Evolutionary conservation across 2,329 filamentous ascomycete species (phyloP), one percentile per base, ranked within the genome.

Genomic region (Rhynchosporium agropyri): DNA sequence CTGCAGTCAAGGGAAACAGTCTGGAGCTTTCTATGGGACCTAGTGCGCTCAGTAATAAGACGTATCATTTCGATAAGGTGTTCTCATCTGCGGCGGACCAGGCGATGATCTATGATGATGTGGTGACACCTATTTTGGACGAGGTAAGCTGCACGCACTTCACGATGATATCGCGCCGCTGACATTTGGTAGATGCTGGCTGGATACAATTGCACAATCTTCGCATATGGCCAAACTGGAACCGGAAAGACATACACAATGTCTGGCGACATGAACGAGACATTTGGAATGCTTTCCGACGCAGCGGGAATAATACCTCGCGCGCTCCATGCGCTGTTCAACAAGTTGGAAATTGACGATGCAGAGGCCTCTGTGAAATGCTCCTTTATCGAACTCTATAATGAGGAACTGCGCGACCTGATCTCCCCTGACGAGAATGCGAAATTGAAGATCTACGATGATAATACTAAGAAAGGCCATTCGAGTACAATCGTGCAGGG

Each of bases 231-330:
- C 31, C 95, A 99, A 76, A 99, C 95, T 0, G 95, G 95, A 50
- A 99, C 95, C 0, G 95, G 95, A 71, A 99, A 99, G 77, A 99
- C 95, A 13, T 99, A 99, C 77, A 99, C 95, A 29, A 99, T 99
- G 95, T 97, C 94, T 0, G 95, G 95, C 61, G 94, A 99, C 76
- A 97, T 99, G 86, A 91, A 85, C 13, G 91, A 97, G 70, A 91
- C 87, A 0, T 78, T 92, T 43, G 92, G 94, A 1, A 87, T 97
- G 64, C 82, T 96, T 13, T 94, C 94, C 1, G 95, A 98, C 74
- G 89, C 88, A 45, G 95, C 96, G 33, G 95, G 95, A 71, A 98
- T 99, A 70, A 95, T 99, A 66, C 96, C 96, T 29, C 89, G 96
- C 55, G 92, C 93, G 0, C 80, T 99, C 0, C 89, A 97, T 72